Percentiles rank a stretch among this genome's conserved stretches.
Conservation (phyloP, 192 early-diverging fungal species). For the Coemansia sp. region DNA sequence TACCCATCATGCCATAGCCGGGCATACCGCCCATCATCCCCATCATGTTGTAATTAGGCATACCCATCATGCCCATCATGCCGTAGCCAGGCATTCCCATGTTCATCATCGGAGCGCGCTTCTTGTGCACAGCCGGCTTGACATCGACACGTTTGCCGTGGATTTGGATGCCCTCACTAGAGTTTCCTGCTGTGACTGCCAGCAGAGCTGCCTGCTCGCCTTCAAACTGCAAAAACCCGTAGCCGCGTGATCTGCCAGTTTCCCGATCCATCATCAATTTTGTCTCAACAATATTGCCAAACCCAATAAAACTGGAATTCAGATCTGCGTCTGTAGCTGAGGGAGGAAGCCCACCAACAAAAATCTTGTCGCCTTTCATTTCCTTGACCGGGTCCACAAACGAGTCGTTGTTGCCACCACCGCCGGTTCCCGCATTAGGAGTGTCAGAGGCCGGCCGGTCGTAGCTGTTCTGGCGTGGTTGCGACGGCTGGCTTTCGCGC, state of each 20-base stretch:
- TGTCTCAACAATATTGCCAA: constrained; percentile 82
- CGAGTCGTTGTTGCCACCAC: constrained; percentile 11
- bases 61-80: constrained; percentile 19
- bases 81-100: constrained; percentile 13
- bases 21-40: constrained; percentile 8
- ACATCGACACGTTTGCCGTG: constrained; percentile 55
- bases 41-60: constrained; percentile 29
- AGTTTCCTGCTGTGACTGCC: constrained; percentile 43
- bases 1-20: constrained; percentile 20
- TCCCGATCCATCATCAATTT: constrained; percentile 81
- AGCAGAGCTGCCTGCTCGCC: constrained; percentile 62
- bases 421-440: neutral
- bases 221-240: constrained; percentile 91
- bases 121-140: constrained; percentile 42
- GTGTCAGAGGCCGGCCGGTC: neutral
- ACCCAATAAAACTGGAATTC: constrained; percentile 75
- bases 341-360: constrained; percentile 84
- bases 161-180: constrained; percentile 36
- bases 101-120: constrained; percentile 26
- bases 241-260: constrained; percentile 84
- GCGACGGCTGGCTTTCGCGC: constrained; percentile 27
- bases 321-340: constrained; percentile 86
- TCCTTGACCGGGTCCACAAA: constrained; percentile 29
- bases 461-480: constrained; percentile 9
- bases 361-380: constrained; percentile 70